Percentiles rank a stretch among this genome's conserved stretches.
Evolutionary conservation across 768 basidiomycete genomes (phyloP).

Genomic region (Mycena floridula): DNA sequence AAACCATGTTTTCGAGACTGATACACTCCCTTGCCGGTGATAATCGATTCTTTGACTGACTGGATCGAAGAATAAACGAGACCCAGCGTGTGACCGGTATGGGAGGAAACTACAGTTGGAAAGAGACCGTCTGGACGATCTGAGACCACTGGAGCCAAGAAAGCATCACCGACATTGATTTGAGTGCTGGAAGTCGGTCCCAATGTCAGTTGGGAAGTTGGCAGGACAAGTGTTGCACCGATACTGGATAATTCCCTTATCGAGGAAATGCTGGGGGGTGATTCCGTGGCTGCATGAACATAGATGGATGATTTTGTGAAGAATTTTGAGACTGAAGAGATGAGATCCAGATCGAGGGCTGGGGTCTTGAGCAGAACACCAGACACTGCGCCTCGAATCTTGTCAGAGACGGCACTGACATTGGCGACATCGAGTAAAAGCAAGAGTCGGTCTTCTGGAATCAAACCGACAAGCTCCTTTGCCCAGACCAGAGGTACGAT

Average conservation of each 20-base stretch:
- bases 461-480: constrained; percentile 56
- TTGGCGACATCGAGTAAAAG: constrained; percentile 72
- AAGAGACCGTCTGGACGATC: constrained; percentile 91
- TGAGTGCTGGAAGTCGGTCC: constrained; percentile 43
- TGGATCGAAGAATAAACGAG: constrained; percentile 91
- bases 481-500: constrained; percentile 65
- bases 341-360: constrained; percentile 66
- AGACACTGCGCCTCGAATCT: constrained; percentile 63
- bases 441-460: constrained; percentile 69
- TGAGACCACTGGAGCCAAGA: constrained; percentile 74
- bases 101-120: constrained; percentile 85
- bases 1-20: constrained; percentile 94
- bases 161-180: constrained; percentile 77
- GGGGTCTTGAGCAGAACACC: constrained; percentile 77
- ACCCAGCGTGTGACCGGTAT: constrained; percentile 75
- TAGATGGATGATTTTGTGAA: constrained; percentile 59
- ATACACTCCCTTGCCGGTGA: constrained; percentile 88
- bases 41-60: constrained; percentile 81
- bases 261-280: constrained; percentile 48
- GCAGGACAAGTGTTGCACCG: constrained; percentile 64
- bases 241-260: constrained; percentile 56
- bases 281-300: constrained; percentile 45
- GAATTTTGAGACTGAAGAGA: constrained; percentile 72
- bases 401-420: constrained; percentile 71
- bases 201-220: constrained; percentile 63